Conservation (phyloP, 345 rosid species). For the Triadica sebifera region DNA sequence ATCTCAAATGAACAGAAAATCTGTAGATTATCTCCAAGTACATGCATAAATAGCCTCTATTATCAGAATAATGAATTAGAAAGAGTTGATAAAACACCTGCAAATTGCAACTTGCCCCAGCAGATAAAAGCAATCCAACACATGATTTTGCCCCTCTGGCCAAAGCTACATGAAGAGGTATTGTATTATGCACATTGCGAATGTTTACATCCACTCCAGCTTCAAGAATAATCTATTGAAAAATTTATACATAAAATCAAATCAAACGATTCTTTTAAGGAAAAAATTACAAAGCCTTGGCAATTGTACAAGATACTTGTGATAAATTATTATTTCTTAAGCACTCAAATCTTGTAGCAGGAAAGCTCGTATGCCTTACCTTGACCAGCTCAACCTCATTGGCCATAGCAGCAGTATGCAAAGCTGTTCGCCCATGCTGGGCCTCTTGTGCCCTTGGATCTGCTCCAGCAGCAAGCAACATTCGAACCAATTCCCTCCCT, state of each 20-base stretch:
- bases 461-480: conserved; percentile 91
- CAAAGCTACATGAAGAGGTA: conserved; percentile 93
- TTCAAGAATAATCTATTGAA: conserved; percentile 72
- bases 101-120: conserved; percentile 83
- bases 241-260: conserved; percentile 5
- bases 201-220: conserved; percentile 95
- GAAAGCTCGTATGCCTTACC: conserved; percentile 41
- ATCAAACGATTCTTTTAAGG: neutral
- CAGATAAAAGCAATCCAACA: conserved; percentile 76
- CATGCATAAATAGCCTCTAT: conserved; percentile 1
- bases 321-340: neutral
- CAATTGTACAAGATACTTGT: neutral
- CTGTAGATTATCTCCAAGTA: neutral
- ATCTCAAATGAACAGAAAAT: neutral
- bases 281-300: neutral
- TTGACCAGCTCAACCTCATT: conserved; percentile 85
- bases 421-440: conserved; percentile 80
- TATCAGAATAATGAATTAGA: neutral
- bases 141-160: conserved; percentile 90
- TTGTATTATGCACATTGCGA: conserved; percentile 76
- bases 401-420: conserved; percentile 92
- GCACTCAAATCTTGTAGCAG: neutral
- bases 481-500: conserved; percentile 82
- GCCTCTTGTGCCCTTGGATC: conserved; percentile 86
- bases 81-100: conserved; percentile 52